A percentile compares a stretch with the other conserved stretches of the same genome.
These are phyloP conservation scores for Kluyveromyces lactis DNA, from an alignment of 805 yeast genomes.

Conservation along the genomic window DNA sequence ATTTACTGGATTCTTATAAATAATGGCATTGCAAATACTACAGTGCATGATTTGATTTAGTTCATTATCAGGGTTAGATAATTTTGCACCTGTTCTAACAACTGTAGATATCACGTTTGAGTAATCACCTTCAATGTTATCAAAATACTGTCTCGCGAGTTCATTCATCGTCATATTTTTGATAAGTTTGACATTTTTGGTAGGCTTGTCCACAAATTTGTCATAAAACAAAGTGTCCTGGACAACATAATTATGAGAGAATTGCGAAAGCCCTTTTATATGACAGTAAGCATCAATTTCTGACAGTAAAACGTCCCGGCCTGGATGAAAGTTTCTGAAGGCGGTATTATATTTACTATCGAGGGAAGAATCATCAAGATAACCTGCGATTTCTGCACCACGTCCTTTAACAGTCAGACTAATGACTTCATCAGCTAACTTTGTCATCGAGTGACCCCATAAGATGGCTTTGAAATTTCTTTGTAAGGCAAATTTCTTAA, in stretches of 20 bases:
- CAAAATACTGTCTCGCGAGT: slow-evolving; percentile 65
- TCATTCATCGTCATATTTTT: slow-evolving; percentile 78
- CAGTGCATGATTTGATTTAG: slow-evolving; percentile 32
- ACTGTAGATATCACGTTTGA: slow-evolving; percentile 91
- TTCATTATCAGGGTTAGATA: slow-evolving; percentile 38
- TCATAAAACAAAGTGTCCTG: slow-evolving; percentile 17
- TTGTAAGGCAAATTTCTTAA: slow-evolving; percentile 38
- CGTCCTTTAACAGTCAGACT: slow-evolving; percentile 80
- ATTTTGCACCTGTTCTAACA: slow-evolving; percentile 77
- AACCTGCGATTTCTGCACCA: slow-evolving; percentile 55
- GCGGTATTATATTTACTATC: slow-evolving; percentile 23
- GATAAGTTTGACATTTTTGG: slow-evolving; percentile 17
- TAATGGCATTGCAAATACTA: slow-evolving; percentile 44
- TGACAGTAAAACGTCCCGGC: slow-evolving; percentile 62
- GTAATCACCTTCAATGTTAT: slow-evolving; percentile 63
- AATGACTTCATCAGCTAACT: slow-evolving; percentile 71
- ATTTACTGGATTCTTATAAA: slow-evolving; percentile 47
- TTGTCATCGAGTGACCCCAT: slow-evolving; percentile 75
- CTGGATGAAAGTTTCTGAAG: slow-evolving; percentile 53
- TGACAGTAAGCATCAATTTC: slow-evolving; percentile 53
- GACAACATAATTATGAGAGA: slow-evolving; percentile 18
- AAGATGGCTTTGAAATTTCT: slow-evolving; percentile 46
- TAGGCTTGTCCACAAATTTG: slow-evolving; percentile 19
- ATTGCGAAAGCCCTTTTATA: slow-evolving; percentile 29
- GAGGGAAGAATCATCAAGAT: slow-evolving; percentile 38